These are phyloP conservation scores for Calonectria hawksworthii DNA, from an alignment of 2,329 filamentous ascomycete genomes.

Conservation along the genomic window DNA sequence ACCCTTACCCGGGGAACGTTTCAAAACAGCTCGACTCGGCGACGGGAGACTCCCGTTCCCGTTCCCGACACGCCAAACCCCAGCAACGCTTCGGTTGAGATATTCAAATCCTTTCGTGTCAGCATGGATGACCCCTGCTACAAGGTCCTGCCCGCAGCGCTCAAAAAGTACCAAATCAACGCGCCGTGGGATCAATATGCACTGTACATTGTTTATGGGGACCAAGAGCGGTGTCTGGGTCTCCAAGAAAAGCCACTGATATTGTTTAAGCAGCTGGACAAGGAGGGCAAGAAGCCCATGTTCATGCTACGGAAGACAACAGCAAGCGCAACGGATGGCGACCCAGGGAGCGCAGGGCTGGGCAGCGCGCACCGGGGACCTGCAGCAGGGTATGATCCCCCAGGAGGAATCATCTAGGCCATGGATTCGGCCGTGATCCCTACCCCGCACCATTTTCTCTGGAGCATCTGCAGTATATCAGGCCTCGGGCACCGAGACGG, in stretches of 20 bases:
- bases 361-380: conserved; percentile 60
- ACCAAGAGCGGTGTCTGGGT: conserved; percentile 93
- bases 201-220: conserved; percentile 98
- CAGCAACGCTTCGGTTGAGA: conserved; percentile 81
- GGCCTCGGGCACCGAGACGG: conserved; percentile 23
- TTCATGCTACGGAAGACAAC: conserved; percentile 90
- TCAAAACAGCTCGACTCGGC: too few species aligned
- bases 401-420: conserved; percentile 70
- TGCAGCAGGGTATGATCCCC: conserved; percentile 67
- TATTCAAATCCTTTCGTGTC: conserved; percentile 98
- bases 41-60: conserved; percentile 73
- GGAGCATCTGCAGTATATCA: conserved; percentile 15
- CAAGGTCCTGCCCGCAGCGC: conserved; percentile 93
- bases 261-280: conserved; percentile 96
- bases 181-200: conserved; percentile 98
- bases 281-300: conserved; percentile 98
- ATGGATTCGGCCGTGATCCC: conserved; percentile 17
- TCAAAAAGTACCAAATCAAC: conserved; percentile 99
- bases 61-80: conserved; percentile 71
- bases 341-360: conserved; percentile 68
- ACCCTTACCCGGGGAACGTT: too few species aligned
- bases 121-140: conserved; percentile 98
- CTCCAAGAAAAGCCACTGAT: conserved; percentile 95
- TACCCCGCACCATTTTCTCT: conserved; percentile 15
- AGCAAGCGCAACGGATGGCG: conserved; percentile 64